Evolutionary conservation across 2,329 filamentous ascomycete species (phyloP).

Genomic region (Calonectria crousiana): DNA sequence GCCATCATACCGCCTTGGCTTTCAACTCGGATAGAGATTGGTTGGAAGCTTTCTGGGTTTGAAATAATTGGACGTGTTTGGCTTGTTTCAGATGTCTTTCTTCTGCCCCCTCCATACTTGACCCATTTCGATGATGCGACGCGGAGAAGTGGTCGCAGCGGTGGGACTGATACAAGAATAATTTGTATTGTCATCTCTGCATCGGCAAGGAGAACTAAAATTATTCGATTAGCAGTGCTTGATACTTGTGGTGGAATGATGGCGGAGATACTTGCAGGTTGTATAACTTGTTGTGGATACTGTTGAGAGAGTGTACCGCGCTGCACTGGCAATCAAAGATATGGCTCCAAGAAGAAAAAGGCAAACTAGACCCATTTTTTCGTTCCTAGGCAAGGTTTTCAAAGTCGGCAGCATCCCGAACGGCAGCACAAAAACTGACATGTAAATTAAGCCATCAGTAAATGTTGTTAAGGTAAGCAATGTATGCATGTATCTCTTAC

Average conservation of each 20-base stretch:
- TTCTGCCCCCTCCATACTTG: no score
- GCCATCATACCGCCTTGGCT: no score
- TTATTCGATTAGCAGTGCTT: not conserved
- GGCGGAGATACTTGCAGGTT: no score
- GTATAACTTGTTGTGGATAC: not conserved
- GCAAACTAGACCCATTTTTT: not conserved
- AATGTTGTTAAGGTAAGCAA: no score
- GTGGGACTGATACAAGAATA: not conserved
- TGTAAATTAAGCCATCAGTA: no score
- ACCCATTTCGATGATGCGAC: no score
- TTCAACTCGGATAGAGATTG: no score
- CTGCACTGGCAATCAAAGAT: not conserved
- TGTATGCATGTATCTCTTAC: no score
- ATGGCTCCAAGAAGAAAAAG: not conserved
- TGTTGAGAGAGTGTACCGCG: not conserved
- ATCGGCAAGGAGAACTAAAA: not conserved
- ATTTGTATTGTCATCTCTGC: conserved; percentile 1
- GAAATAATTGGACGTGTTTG: no score
- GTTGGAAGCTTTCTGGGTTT: no score
- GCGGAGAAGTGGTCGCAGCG: not conserved
- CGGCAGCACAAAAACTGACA: not conserved
- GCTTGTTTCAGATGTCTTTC: no score
- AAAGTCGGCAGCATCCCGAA: not conserved
- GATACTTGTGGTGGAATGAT: no score
- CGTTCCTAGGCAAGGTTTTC: not conserved